Evolutionary conservation across 345 rosid species (phyloP), one percentile per base, ranked within the genome.

Genomic region (Garcia nutans): DNA sequence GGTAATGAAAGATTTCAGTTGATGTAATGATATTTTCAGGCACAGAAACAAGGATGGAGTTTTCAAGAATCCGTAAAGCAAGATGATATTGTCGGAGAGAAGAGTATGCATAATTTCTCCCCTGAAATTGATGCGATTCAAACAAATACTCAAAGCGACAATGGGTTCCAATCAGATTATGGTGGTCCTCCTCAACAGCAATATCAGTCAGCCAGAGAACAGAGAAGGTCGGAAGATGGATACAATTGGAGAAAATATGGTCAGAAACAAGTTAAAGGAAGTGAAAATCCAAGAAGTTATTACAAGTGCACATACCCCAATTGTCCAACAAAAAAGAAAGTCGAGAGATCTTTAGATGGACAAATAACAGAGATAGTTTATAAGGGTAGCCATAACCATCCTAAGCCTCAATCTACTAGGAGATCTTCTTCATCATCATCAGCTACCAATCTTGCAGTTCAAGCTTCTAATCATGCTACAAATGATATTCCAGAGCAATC

Each of bases 191-290:
- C 74, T 24, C 71, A 71, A 33, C 82, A 76, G 17, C 93, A 82
- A 68, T 55, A 84, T 58, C 88, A 79, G 82, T n/a, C 84, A 1
- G 69, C 84, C 9, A 85, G 88, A 77, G 96, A 84, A 74, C 86
- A 81, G 73, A 88, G 86, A 68, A 89, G 80, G 82, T 85, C 97
- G 12, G 94, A 90, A 10, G 98, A 92, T 79, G 98, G 98, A 37
- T 94, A 89, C 82, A 91, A 92, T 42, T 94, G 98, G 98, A 86
- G 97, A n/a, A 94, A 94, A 83, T 94, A 94, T 77, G 98, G 98
- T 3, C 98, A 94, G 72, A 94, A 94, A 77, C 92, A 90, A 80
- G 98, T 92, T 68, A 92, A 94, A 82, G 98, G 97, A 73, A 94
- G 98, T 33, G 96, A 92, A 78, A 94, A 94, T 74, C 97, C 97